phyloP scores from a whole-genome alignment of 257 asterid species.

The Solanum virginianum region DNA sequence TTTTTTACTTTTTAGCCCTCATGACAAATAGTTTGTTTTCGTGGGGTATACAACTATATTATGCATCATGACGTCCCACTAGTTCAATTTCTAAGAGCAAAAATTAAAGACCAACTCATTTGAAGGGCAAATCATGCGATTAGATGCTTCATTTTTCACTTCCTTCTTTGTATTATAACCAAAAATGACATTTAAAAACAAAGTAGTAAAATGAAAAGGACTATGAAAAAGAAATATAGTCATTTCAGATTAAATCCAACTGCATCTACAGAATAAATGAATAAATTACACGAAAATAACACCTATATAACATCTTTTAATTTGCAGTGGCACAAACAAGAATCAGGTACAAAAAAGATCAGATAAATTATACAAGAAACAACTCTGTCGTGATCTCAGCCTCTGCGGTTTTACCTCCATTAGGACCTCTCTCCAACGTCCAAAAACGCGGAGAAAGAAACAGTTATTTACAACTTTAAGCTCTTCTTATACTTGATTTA shows the following conservation, averaged over 20 bases:
- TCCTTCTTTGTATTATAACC: too few species aligned
- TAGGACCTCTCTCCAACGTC: neutral
- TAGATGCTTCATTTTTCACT: too few species aligned
- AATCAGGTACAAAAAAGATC: neutral
- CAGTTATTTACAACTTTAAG: constrained; percentile 24
- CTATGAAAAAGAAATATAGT: neutral
- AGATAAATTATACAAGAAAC: neutral
- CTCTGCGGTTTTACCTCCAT: neutral
- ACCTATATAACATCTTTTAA: neutral
- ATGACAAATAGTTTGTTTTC: too few species aligned
- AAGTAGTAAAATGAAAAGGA: neutral
- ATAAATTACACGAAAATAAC: neutral
- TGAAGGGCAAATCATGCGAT: too few species aligned
- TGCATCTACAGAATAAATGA: neutral
- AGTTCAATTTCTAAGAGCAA: too few species aligned
- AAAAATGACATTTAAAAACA: neutral
- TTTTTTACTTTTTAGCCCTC: too few species aligned
- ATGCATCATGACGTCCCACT: too few species aligned
- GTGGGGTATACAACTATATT: too few species aligned
- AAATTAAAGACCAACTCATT: too few species aligned
- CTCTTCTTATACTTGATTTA: neutral
- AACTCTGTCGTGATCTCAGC: neutral
- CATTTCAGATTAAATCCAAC: neutral
- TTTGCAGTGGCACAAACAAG: neutral
- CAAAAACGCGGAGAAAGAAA: neutral